Evolutionary conservation across 2,329 filamentous ascomycete genomes (phyloP).

Genomic region (Sphaerulina vaccinii): DNA sequence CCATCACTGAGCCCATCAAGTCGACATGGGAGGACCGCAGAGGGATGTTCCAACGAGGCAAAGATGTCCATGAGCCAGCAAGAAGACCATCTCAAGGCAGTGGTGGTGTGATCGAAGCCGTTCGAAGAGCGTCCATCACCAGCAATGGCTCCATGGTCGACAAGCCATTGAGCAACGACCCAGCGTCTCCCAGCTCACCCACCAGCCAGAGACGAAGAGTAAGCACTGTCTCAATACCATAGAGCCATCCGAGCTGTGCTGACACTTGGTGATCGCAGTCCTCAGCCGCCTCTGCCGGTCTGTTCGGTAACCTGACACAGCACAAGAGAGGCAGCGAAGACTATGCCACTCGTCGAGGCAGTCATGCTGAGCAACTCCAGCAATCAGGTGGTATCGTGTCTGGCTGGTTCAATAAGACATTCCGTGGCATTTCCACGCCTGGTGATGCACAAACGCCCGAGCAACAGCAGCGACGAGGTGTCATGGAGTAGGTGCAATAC

Average conservation of each 20-base stretch:
- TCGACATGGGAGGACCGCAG: conserved; percentile 34
- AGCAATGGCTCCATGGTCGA: conserved; percentile 26
- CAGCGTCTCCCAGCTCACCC: conserved; percentile 16
- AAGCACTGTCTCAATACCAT: not conserved
- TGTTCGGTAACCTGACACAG: conserved; percentile 32
- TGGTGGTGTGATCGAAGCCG: conserved; percentile 29
- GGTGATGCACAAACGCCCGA: conserved; percentile 11
- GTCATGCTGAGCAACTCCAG: conserved; percentile 26
- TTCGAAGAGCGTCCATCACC: conserved; percentile 30
- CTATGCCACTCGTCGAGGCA: conserved; percentile 33
- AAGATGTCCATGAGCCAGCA: conserved; percentile 35
- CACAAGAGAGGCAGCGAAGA: conserved; percentile 37
- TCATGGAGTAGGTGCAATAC: conserved; percentile 32
- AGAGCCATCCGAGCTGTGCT: not conserved
- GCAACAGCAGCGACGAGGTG: conserved; percentile 23
- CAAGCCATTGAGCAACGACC: conserved; percentile 30
- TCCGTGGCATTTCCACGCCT: conserved; percentile 27
- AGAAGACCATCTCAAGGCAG: conserved; percentile 16
- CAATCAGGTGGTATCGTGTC: conserved; percentile 23
- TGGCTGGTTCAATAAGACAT: conserved; percentile 34
- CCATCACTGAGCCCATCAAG: conserved; percentile 16
- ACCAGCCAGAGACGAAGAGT: conserved; percentile 24
- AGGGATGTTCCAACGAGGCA: conserved; percentile 37
- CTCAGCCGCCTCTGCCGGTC: conserved; percentile 28
- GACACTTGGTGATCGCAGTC: conserved; percentile 17